Conservation (phyloP, 2,329 filamentous ascomycete species). For the Phoma herbarum region DNA sequence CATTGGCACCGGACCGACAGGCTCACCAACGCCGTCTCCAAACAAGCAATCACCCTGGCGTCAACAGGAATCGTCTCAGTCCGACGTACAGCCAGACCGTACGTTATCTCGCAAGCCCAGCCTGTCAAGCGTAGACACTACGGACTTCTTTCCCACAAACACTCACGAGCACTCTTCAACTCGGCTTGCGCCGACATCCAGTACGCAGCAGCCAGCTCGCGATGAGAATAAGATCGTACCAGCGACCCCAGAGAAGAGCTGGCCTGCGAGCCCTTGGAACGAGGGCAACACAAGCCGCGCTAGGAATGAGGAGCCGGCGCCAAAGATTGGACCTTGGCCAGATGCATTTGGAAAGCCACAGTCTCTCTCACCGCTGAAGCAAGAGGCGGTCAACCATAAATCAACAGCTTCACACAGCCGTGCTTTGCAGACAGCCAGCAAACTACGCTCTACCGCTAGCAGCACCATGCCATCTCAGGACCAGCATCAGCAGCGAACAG, state of each 20-base stretch:
- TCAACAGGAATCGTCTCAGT: constrained; percentile 28
- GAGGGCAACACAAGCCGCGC: constrained; percentile 34
- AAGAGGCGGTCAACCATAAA: constrained; percentile 19
- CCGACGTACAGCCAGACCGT: constrained; percentile 27
- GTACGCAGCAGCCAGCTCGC: constrained; percentile 20
- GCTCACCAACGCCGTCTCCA: constrained; percentile 47
- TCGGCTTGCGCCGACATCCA: constrained; percentile 37
- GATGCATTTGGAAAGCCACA: constrained; percentile 42
- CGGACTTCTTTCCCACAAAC: constrained; percentile 54
- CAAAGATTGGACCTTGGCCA: constrained; percentile 44
- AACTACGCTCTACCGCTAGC: constrained; percentile 23
- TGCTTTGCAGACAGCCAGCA: constrained; percentile 12
- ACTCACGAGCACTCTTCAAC: constrained; percentile 53
- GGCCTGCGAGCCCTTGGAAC: constrained; percentile 50
- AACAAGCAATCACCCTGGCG: constrained; percentile 43
- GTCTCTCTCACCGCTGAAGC: constrained; percentile 30
- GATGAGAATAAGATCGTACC: constrained; percentile 32
- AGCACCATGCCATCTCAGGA: constrained; percentile 23
- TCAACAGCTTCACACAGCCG: constrained; percentile 17
- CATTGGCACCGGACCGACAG: constrained; percentile 30
- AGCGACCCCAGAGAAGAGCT: constrained; percentile 49
- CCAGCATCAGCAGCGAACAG: constrained; percentile 29
- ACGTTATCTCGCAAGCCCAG: constrained; percentile 47
- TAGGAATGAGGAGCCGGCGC: constrained; percentile 29
- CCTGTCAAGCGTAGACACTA: constrained; percentile 52